phyloP scores from a whole-genome alignment of 2,329 filamentous ascomycete genomes.

The Chrysosporium keratinophilum region DNA sequence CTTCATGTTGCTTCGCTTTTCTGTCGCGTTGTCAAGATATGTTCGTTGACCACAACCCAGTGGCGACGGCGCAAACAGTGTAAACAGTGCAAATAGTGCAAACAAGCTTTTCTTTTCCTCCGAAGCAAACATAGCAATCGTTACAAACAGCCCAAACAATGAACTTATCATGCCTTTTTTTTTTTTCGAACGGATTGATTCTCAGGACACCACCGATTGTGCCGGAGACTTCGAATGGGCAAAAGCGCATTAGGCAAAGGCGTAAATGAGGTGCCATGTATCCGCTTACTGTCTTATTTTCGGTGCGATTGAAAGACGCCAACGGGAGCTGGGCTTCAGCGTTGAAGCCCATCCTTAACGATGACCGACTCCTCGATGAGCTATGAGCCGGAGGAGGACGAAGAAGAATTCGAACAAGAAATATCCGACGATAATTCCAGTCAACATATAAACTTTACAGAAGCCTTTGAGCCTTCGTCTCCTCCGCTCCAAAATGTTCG shows the following conservation, averaged over 20 bases:
- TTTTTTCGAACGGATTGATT: too few relatives aligned
- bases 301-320: conserved; percentile 6
- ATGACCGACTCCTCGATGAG: conserved; percentile 30
- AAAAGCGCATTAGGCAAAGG: neutral
- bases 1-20: too few relatives aligned
- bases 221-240: neutral
- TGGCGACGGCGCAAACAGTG: neutral
- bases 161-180: too few relatives aligned
- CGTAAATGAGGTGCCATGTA: conserved; percentile 9
- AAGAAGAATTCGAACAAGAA: conserved; percentile 10
- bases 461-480: conserved; percentile 12
- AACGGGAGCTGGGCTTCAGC: neutral
- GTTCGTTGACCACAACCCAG: too few relatives aligned
- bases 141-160: neutral
- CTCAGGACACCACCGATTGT: too few relatives aligned
- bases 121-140: conserved; percentile 13
- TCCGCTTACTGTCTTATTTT: neutral
- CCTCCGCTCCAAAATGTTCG: conserved; percentile 14
- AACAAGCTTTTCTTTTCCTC: neutral
- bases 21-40: too few relatives aligned
- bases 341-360: conserved; percentile 16
- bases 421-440: neutral
- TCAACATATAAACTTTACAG: neutral
- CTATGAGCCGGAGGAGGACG: conserved; percentile 27
- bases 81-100: conserved; percentile 34